Evolutionary conservation across 148 eudicot genomes (phyloP), one percentile per base, ranked within the genome.

Genomic region (Linanthus parryae): DNA sequence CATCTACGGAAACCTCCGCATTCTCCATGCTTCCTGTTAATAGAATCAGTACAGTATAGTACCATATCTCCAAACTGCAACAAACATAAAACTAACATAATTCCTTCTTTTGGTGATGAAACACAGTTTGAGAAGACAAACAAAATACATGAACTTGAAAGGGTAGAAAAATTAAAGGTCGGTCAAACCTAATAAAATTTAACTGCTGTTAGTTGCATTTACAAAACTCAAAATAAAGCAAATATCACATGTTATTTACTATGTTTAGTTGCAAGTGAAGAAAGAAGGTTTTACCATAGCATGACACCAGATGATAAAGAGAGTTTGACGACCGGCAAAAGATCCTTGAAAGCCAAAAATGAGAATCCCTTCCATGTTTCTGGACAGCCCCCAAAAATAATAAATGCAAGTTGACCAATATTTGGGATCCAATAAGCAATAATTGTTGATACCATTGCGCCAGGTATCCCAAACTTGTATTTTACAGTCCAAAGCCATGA

Each of bases 311-410:
- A 65, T 8, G 71, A 60, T 6, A 65, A 5, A 14, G 75, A 71
- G 26, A 71, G 58, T 54, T 64, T 65, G 39, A 72, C 31, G 2
- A 60, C 33, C 5, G 63, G 67, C 44, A 36, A 36, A 8, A 72
- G 57, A 57, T 72, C 65, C 53, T 29, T 43, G 38, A 65, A 65
- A 21, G 68, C 75, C 23, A 65, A 41, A 5, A 16, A 12, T 2
- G 77, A 57, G 21, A 72, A 67, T 18, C 77, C 77, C 4, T 23
- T 52, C 77, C 77, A 72, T 12, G 72, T 63, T 3, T 57, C 59
- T 7, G 18, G 35, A 35, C 77, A 72, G 5, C 58, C 43, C 22
- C 72, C 77, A 27, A 39, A 28, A 2, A 58, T 37, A 3, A 72
- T 22, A 35, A 17, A 67, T 6, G 37, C 5, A 7, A 72, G 24